phyloP scores from a whole-genome alignment of 768 basidiomycete species.

The Pulveroboletus sp. region DNA sequence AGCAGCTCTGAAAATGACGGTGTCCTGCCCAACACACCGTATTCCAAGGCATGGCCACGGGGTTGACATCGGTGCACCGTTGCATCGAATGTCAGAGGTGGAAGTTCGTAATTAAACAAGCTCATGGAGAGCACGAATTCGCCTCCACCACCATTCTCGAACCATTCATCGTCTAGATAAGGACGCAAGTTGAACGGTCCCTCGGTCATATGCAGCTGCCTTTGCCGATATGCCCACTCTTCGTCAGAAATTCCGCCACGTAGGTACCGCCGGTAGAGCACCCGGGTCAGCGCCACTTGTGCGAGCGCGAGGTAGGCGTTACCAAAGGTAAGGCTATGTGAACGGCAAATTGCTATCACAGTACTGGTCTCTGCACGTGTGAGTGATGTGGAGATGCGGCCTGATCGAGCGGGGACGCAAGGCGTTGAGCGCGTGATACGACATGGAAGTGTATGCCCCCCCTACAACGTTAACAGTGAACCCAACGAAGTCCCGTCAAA shows the following conservation, averaged over 20 bases:
- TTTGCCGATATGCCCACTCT: slow-evolving; percentile 53
- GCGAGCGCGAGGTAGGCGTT: slow-evolving; percentile 46
- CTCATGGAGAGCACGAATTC: slow-evolving; percentile 44
- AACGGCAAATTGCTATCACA: slow-evolving; percentile 40
- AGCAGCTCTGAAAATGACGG: slow-evolving; percentile 44
- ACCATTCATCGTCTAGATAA: slow-evolving; percentile 48
- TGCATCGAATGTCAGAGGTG: slow-evolving; percentile 44
- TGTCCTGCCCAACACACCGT: slow-evolving; percentile 10
- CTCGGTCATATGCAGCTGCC: slow-evolving; percentile 45
- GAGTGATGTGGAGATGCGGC: slow-evolving; percentile 21
- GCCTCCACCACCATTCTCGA: slow-evolving; percentile 39
- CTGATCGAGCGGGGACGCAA: slow-evolving; percentile 36
- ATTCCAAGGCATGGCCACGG: background rate
- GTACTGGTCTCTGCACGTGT: slow-evolving; percentile 27
- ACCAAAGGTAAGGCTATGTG: slow-evolving; percentile 47
- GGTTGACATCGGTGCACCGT: background rate
- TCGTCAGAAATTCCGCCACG: slow-evolving; percentile 45
- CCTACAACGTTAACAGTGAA: slow-evolving; percentile 31
- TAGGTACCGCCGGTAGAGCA: slow-evolving; percentile 46
- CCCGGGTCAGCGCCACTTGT: slow-evolving; percentile 51
- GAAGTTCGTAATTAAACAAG: slow-evolving; percentile 42
- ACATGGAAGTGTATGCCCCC: slow-evolving; percentile 56
- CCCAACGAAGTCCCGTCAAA: too few relatives aligned
- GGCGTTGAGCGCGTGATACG: slow-evolving; percentile 35
- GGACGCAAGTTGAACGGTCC: slow-evolving; percentile 54